Conservation (phyloP, 176 grass and related monocot species). For the Tuctoria greenei region DNA sequence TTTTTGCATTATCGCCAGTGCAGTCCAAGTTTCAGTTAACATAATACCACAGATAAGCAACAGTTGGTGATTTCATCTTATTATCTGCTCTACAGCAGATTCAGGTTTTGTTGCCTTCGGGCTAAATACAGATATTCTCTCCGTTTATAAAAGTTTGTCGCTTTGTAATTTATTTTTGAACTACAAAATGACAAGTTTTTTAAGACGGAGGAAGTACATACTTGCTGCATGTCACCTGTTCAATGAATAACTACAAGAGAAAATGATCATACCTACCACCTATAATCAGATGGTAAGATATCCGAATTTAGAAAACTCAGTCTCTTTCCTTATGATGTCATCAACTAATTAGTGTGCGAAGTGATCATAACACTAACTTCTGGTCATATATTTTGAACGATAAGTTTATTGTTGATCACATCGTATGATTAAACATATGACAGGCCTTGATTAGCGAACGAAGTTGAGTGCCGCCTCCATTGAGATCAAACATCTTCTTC, state of each 20-base stretch:
- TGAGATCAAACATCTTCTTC: slow-evolving; percentile 33
- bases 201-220: too few relatives aligned
- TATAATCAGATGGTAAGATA: slow-evolving; percentile 4
- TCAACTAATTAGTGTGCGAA: neutral
- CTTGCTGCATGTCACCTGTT: neutral
- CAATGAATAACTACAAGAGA: neutral
- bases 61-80: neutral
- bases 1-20: neutral
- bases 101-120: neutral
- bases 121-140: neutral
- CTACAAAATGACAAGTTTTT: too few relatives aligned
- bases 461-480: slow-evolving; percentile 2
- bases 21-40: neutral
- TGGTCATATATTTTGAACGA: neutral
- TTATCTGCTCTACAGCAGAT: neutral
- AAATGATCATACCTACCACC: slow-evolving; percentile 5
- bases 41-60: neutral
- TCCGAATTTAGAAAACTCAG: neutral
- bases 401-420: slow-evolving; percentile 2
- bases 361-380: neutral
- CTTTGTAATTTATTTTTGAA: too few relatives aligned
- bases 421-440: slow-evolving; percentile 21
- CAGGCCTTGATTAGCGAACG: slow-evolving; percentile 6
- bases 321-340: neutral
- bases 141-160: too few relatives aligned